phyloP scores from a whole-genome alignment of 192 early-diverging fungal species.

The Rhizophlyctis rosea region DNA sequence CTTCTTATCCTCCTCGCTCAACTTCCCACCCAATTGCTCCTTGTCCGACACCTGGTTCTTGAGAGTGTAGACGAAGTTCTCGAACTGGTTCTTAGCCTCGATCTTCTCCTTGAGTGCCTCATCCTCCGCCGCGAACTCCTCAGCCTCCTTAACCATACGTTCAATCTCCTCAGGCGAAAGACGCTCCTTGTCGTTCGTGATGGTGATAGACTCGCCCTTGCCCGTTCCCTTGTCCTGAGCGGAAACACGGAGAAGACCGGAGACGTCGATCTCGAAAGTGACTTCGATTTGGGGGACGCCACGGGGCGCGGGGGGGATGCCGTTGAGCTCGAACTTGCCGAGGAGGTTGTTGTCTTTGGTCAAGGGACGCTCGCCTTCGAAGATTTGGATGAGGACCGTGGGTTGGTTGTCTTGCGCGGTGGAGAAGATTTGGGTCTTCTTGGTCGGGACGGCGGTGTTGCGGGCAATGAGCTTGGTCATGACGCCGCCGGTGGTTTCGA shows the following conservation, averaged over 20 bases:
- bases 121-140: constrained; percentile 92
- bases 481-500: constrained; percentile 96
- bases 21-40: constrained; percentile 78
- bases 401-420: constrained; percentile 97
- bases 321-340: constrained; percentile 93
- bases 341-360: constrained; percentile 99
- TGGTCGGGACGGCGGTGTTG: constrained; percentile 92
- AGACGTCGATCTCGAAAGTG: constrained; percentile 91
- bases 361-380: constrained; percentile 92
- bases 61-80: constrained; percentile 88
- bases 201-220: constrained; percentile 93
- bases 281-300: constrained; percentile 98
- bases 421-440: constrained; percentile 98
- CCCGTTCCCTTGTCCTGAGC: constrained; percentile 96
- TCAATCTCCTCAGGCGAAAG: constrained; percentile 94
- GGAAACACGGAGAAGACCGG: constrained; percentile 91
- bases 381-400: constrained; percentile 94
- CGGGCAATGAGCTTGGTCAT: constrained; percentile 94
- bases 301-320: constrained; percentile 91
- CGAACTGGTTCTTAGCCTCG: constrained; percentile 85
- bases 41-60: constrained; percentile 87
- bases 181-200: constrained; percentile 96
- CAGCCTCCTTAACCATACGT: constrained; percentile 95
- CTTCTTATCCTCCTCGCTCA: constrained; percentile 86
- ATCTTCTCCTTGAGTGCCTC: constrained; percentile 75